Evolutionary conservation across 768 basidiomycete species (phyloP), one percentile per base, ranked within the genome.

Genomic region (Podaxis carcinomalis): DNA sequence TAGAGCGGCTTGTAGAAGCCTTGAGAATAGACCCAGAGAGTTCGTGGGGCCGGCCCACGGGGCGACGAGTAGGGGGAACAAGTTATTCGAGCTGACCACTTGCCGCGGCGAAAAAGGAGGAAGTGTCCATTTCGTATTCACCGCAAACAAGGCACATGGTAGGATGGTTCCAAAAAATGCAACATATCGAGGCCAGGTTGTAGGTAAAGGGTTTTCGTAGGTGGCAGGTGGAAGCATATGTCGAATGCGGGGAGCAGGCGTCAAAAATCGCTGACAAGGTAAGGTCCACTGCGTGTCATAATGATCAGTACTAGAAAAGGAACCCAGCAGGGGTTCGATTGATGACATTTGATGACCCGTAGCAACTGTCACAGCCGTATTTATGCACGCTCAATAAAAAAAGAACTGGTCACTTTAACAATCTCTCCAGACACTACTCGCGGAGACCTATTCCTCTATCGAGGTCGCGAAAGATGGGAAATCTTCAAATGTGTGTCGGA

Each of bases 71-170:
- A 78, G 65, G 9, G 73, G 66, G 9, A 70, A 51, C 0, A 75
- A 60, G 59, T 78, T 68, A 37, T 65, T 68, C 6, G 73, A 69
- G 57, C 75, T 69, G 54, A 78, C 68, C 21, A 78, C 49, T 67
- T 75, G 77, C 16, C 72, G 76, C 10, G 77, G 77, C 1, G 72
- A 70, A 56, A 77, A 78, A 4, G 57, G 54, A n/a, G 60, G 62
- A 28, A 67, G 54, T 3, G 63, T 62, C 56, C 63, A 65, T 10
- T 62, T n/a, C 46, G 62, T 63, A 35, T 58, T 62, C 40, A 70
- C 32, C n/a, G 62, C 35, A 5, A 54, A 50, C 27, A 67, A 21
- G 28, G 65, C n/a, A 23, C 55, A 61, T 11, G 68, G 68, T n/a
- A 69, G 53, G 23, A 66, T n/a, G 13, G 19, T 7, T 19, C 52